Evolutionary conservation across 768 basidiomycete genomes (phyloP), one percentile per base, ranked within the genome.

Genomic region (button mushroom (Agaricus bisporus)): DNA sequence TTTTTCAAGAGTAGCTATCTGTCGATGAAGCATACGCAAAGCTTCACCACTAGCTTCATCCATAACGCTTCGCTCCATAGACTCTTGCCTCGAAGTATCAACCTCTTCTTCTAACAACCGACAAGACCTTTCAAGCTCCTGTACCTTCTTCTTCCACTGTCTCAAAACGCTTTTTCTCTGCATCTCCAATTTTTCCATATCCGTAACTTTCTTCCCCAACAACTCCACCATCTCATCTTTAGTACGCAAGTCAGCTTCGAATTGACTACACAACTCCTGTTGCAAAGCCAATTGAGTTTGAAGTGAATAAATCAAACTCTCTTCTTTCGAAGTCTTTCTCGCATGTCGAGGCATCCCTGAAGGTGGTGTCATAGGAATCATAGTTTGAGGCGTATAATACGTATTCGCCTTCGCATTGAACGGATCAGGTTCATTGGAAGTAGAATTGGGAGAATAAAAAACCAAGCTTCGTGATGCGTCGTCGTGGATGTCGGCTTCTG

Each of bases 41-140:
- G 85, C 91, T 66, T 84, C 83, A 2, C 86, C 78, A 55, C 86
- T 88, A 1, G 88, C 86, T 58, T 85, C 86, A 61, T 89, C 88
- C 76, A 95, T 94, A 38, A 95, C 70, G 57, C 91, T 88, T 17
- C 85, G 73, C 56, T 88, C 86, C 66, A 91, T 72, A 61, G 85
- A 89, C 62, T 90, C 89, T 59, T 88, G 83, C 38, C 92, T 76
- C 41, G 86, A 87, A 6, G 80, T 75, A 56, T 98, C 95, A 26
- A 95, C 88, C 63, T 95, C 88, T 63, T 95, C 92, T 71, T 95
- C 88, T 28, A 86, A 73, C 52, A 73, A 69, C 14, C 82, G 76
- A 49, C 84, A 83, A 56, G 80, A 72, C 57, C 73, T 77, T 68
- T 91, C 88, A 44, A 92, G 70, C 58, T 90, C 87, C 49, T 74